phyloP scores from a whole-genome alignment of 1,284 basidiomycete species.

The Sporisorium scitamineum region DNA sequence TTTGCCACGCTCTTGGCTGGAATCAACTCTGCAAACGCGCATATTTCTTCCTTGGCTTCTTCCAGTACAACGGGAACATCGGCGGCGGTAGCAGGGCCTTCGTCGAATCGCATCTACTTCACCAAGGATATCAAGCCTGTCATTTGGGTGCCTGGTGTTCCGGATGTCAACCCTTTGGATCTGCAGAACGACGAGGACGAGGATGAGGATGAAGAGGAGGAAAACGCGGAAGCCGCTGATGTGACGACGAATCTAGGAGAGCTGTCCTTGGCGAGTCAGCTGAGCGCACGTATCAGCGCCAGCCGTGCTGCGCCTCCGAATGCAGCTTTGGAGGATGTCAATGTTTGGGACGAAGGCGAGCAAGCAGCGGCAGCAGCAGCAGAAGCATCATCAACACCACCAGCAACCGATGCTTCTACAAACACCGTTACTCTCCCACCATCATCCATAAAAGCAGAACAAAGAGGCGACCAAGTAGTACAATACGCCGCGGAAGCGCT shows the following conservation, averaged over 20 bases:
- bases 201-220: constrained; percentile 26
- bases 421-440: background rate
- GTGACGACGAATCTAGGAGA: constrained; percentile 29
- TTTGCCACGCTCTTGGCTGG: constrained; percentile 77
- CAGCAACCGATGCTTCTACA: constrained; percentile 1
- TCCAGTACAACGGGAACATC: background rate
- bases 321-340: constrained; percentile 26
- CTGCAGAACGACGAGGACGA: constrained; percentile 29
- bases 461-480: constrained; percentile 25
- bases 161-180: constrained; percentile 36
- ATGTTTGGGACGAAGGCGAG: constrained; percentile 47
- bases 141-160: constrained; percentile 56
- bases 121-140: constrained; percentile 53
- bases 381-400: background rate
- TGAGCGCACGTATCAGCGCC: constrained; percentile 37
- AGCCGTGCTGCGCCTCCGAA: constrained; percentile 12
- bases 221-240: constrained; percentile 27
- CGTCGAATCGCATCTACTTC: constrained; percentile 37
- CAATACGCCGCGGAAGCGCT: constrained; percentile 45
- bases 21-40: constrained; percentile 45
- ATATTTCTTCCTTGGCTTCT: constrained; percentile 27
- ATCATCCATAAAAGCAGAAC: constrained; percentile 2
- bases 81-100: constrained; percentile 14
- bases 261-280: constrained; percentile 44
- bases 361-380: background rate